phyloP scores from a whole-genome alignment of 1,139 yeast species.

The Yamadazyma diospyri region DNA sequence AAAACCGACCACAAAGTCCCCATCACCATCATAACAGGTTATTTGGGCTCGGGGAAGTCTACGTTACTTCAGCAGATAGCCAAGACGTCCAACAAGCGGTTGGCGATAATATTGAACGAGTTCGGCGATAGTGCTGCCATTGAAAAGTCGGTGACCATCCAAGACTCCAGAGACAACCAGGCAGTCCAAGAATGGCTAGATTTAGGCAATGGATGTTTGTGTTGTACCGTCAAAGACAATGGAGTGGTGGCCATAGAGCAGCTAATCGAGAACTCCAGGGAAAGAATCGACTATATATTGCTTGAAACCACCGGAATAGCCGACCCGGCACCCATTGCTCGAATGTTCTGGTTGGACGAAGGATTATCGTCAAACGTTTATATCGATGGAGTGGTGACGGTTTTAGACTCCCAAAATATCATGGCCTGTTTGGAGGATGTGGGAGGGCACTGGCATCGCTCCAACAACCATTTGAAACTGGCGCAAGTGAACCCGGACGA shows the following conservation, averaged over 20 bases:
- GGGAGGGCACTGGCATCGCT: constrained; percentile 56
- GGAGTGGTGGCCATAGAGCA: constrained; percentile 95
- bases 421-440: constrained; percentile 64
- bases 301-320: constrained; percentile 98
- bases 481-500: constrained; percentile 23
- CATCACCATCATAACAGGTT: constrained; percentile 89
- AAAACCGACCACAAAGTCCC: constrained; percentile 58
- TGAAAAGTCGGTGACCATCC: constrained; percentile 80
- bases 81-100: constrained; percentile 58
- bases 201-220: constrained; percentile 91
- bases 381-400: constrained; percentile 93
- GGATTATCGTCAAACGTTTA: constrained; percentile 80
- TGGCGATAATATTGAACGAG: constrained; percentile 90
- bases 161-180: constrained; percentile 49
- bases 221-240: constrained; percentile 92
- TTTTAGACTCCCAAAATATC: constrained; percentile 76
- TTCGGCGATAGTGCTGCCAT: constrained; percentile 87
- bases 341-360: constrained; percentile 96
- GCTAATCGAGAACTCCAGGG: constrained; percentile 68
- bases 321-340: constrained; percentile 94
- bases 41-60: constrained; percentile 92
- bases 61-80: constrained; percentile 78
- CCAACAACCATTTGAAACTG: constrained; percentile 25
- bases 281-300: constrained; percentile 79
- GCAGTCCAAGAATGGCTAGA: constrained; percentile 92